Evolutionary conservation across 2,329 filamentous ascomycete species (phyloP), one percentile per base, ranked within the genome.

Genomic region (Fusarium pseudoanthophilum): DNA sequence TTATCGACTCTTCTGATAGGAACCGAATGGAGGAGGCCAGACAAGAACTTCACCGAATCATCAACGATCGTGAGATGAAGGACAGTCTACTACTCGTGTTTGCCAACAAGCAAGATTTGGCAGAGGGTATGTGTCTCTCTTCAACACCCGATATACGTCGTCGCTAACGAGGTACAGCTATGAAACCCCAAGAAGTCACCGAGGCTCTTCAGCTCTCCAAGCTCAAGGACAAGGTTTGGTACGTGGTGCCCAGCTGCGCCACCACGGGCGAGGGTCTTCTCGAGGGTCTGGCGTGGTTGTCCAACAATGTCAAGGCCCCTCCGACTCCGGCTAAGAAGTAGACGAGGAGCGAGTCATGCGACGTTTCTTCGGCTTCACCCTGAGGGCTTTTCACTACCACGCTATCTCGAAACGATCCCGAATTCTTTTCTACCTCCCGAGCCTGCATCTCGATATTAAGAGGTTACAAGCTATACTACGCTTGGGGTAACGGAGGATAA

Each of bases 61-160:
- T 98, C 85, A 96, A 97, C 84, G 96, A 98, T 83, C 92, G 95
- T 74, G 96, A 99, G 88, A 95, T 98, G 91, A 95, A 96, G 86
- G 95, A 98, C 81, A 95, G 95, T 71, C 87, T 98, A 78, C 87
- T 99, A 78, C 86, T 98, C 69, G 95, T 99, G 46, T 98, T 99
- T 83, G 96, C 96, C 80, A 99, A 99, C 88, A 99, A 99, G 90
- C 96, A 98, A 86, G 96, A 99, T 90, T 87, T 98, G 78, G 87
- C 89, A 67, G 93, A 94, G 81, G 91, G 94, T 93, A 84, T 37
- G 11, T 20, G 0, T 36, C 34, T 24, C 28, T 24, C 10, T 20
- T 21, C 10, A 14, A 26, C 14, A 9, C 15, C 15, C 4, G 13
- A 28, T 21, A 3, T 24, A 14, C 16, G 0, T 10, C 34, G n/a